Base-by-base conservation (phyloP, 768 basidiomycete species). In the Xerocomellus amylosporus region DNA sequence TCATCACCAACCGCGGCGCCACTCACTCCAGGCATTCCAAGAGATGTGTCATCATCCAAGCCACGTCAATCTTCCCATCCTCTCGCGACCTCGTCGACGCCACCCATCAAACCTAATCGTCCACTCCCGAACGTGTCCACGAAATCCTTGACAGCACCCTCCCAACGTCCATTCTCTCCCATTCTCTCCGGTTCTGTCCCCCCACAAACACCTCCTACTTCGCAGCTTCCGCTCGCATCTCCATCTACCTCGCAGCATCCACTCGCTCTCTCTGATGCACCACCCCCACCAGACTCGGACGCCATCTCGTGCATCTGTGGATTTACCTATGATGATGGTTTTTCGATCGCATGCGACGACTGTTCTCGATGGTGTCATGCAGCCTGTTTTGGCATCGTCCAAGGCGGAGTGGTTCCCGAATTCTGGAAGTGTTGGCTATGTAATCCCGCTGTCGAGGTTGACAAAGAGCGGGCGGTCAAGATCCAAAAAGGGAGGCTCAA, bases 361-460 rank as follows among this genome's bases (percentile, higher is more conserved):
- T 95, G 93, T 66, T 80, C 79, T 20, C 80, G 86, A 37, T 94
- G 93, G 91, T 87, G 86, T 61, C 93, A 95, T 72, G 85, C 82
- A 8, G 84, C 82, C 8, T 94, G 93, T 71, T 88, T 88, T 60
- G 80, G 75, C 44, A 85, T 88, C 57, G 72, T 75, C 13, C 71
- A 79, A 49, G 79, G 76, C 5, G 67, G 68, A 8, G 60, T 71
- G 41, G 85, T 89, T 0, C 87, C 88, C 1, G 90, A 93, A 44
- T 81, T 85, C 53, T 93, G 88, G 77, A 71, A 72, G 22, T 97
- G 93, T 70, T 89, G 88, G 79, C 64, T 76, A 6, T 91, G 90
- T 63, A 71, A 77, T 53, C 79, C 84, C 5, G 42, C 61, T 14
- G 24, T 67, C n/a, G 62, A 71, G 13, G 79, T 81, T 19, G 78